These are phyloP conservation scores for Suillus weaverae DNA, from an alignment of 768 basidiomycete genomes.

Conservation along the genomic window DNA sequence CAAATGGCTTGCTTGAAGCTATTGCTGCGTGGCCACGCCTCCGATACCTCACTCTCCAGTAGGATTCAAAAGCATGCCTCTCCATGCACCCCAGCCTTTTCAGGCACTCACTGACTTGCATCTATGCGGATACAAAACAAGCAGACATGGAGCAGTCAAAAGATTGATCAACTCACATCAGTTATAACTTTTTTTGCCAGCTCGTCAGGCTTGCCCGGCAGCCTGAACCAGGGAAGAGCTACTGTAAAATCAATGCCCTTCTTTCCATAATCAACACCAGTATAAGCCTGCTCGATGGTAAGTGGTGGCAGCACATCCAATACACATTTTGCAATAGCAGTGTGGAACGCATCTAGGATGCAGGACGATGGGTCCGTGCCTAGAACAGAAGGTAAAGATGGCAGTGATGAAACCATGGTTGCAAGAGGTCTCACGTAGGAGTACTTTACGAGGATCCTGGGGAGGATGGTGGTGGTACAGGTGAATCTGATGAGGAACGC, in stretches of 20 bases:
- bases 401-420: conserved; percentile 33
- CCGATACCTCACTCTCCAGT: too few species aligned
- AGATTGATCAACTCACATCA: conserved; percentile 49
- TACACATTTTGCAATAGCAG: conserved; percentile 73
- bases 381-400: conserved; percentile 42
- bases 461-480: not conserved
- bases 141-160: not conserved
- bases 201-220: conserved; percentile 81
- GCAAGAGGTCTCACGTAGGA: conserved; percentile 11
- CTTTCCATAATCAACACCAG: conserved; percentile 87
- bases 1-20: too few species aligned
- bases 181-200: conserved; percentile 72
- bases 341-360: conserved; percentile 75
- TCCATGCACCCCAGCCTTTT: too few species aligned
- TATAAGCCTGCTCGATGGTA: conserved; percentile 74
- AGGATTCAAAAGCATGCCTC: too few species aligned
- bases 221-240: conserved; percentile 86
- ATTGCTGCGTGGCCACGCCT: too few species aligned
- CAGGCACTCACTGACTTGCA: too few species aligned
- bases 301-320: conserved; percentile 65
- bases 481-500: not conserved
- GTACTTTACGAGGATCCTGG: not conserved
- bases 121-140: too few species aligned
- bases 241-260: conserved; percentile 94
- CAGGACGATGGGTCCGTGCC: conserved; percentile 63